Conservation (phyloP, 768 basidiomycete species). For the Flagelloscypha sp. region DNA sequence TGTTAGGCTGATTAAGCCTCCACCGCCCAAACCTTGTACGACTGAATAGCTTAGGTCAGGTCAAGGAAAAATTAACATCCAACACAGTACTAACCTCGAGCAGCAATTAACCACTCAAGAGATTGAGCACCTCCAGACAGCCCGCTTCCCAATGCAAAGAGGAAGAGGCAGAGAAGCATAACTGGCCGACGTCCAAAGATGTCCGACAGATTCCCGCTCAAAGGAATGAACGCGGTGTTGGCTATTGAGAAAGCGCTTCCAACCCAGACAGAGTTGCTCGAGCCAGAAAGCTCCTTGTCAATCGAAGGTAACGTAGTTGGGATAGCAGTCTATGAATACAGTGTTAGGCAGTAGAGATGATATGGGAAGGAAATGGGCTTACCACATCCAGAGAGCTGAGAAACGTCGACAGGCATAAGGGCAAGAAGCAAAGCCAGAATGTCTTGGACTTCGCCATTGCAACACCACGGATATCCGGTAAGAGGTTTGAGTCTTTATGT, state of each 20-base stretch:
- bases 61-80: neutral
- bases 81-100: conserved; percentile 18
- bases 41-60: conserved; percentile 14
- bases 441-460: conserved; percentile 10
- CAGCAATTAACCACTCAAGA: conserved; percentile 36
- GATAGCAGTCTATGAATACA: no score
- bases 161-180: conserved; percentile 14
- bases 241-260: conserved; percentile 30
- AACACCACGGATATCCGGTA: no score
- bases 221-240: conserved; percentile 28
- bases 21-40: conserved; percentile 33
- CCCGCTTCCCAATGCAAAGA: conserved; percentile 23
- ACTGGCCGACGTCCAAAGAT: conserved; percentile 21
- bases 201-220: conserved; percentile 25
- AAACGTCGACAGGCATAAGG: conserved; percentile 8
- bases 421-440: conserved; percentile 12
- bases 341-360: no score
- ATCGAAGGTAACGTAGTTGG: conserved; percentile 17
- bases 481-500: no score
- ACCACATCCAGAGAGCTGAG: conserved; percentile 11
- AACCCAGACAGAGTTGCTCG: conserved; percentile 30
- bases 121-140: conserved; percentile 24
- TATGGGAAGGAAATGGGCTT: neutral
- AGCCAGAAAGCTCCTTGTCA: conserved; percentile 16
- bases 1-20: conserved; percentile 27